Base-by-base conservation (phyloP, 140 eudicot species). In the Senecio squalidus region DNA sequence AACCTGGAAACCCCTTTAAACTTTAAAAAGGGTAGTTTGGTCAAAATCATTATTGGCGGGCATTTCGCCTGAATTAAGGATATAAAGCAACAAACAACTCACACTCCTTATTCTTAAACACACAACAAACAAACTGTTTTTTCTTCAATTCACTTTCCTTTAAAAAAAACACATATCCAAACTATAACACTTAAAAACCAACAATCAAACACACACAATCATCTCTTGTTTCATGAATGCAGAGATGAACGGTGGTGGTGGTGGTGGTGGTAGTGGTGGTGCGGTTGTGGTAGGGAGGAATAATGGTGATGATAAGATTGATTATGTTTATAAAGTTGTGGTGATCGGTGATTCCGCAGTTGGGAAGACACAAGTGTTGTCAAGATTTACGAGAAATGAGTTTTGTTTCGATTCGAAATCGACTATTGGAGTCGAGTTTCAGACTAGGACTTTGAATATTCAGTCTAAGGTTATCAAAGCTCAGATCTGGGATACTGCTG, bases 401-500 rank as follows among this genome's bases (percentile, higher is more conserved):
- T 85, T 85, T 69, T 73, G 59, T 59, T 76, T 85, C 14, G 90
- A 85, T 67, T 85, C 95, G 0, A 85, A 85, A 66, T 85, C 95
- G 34, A 85, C 95, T 41, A 85, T 82, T 29, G 95, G 95, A 5
- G 94, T 85, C 41, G 94, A 85, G 52, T 85, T 85, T 23, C 94
- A 85, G 61, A 85, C 81, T 17, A 75, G 90, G 59, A 78, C 95
- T 34, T 55, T 85, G 18, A 53, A 57, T 43, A 67, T 81, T 22
- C 73, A 74, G 14, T 76, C 90, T 47, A 85, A 85, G 48, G 70
- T 82, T 64, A 57, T 85, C 69, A 85, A 85, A 62, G 95, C 95
- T 62, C 95, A 85, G 95, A 82, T 85, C 82, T 85, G 95, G 95
- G 95, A 82, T 65, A 85, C 95, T 30, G 95, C 95, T 15, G 95